A percentile compares a stretch with the other conserved stretches of the same genome.
Evolutionary conservation across 2,329 filamentous ascomycete genomes (phyloP).

Genomic region (Fusarium tjaetaba): DNA sequence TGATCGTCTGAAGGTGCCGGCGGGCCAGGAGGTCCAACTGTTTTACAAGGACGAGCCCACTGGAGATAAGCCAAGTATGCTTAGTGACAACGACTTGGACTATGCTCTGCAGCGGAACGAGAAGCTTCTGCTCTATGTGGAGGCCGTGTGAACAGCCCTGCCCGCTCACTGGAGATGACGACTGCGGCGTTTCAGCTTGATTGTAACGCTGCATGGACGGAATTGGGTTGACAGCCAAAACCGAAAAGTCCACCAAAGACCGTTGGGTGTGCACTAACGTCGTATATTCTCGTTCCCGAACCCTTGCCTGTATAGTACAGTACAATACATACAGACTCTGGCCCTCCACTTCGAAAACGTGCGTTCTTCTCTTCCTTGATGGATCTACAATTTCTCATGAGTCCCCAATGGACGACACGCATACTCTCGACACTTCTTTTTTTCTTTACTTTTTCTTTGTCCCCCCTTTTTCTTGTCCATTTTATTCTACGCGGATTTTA

Average conservation of each 20-base stretch:
- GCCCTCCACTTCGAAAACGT: constrained; percentile 9
- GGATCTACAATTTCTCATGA: constrained; percentile 31
- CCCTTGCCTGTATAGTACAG: not conserved
- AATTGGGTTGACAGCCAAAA: constrained; percentile 18
- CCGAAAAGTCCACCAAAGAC: constrained; percentile 16
- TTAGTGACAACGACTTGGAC: constrained; percentile 84
- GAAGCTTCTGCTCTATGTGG: constrained; percentile 83
- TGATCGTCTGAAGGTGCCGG: constrained; percentile 80
- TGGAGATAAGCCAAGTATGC: constrained; percentile 76
- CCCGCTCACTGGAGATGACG: constrained; percentile 8
- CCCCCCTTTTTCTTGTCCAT: not conserved
- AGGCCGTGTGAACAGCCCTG: constrained; percentile 54
- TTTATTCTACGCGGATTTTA: constrained; percentile 33
- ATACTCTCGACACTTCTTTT: not conserved
- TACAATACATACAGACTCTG: constrained; percentile 15
- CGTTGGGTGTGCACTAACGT: constrained; percentile 1
- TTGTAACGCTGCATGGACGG: constrained; percentile 18
- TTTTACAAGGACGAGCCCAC: constrained; percentile 88
- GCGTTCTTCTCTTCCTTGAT: constrained; percentile 22
- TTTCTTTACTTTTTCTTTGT: not conserved
- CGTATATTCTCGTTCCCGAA: constrained; percentile 14
- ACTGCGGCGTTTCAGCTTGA: constrained; percentile 36
- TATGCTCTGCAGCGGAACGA: constrained; percentile 84
- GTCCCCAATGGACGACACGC: constrained; percentile 32
- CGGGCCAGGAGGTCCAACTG: constrained; percentile 76